Evolutionary conservation across 2,329 filamentous ascomycete species (phyloP).

Genomic region (Fusarium hainanense): DNA sequence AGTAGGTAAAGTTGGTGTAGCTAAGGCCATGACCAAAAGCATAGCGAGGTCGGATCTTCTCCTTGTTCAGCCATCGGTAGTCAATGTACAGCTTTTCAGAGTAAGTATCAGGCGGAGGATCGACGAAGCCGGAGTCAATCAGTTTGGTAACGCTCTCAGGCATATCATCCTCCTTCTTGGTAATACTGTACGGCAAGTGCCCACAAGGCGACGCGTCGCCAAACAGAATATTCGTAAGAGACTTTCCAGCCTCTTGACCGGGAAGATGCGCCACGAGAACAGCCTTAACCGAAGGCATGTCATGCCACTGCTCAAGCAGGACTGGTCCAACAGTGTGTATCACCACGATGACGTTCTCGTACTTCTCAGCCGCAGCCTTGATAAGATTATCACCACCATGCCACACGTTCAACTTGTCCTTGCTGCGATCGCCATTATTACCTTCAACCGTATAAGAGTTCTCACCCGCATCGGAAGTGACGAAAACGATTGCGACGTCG

Average conservation of each 20-base stretch:
- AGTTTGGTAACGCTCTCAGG: constrained; percentile 64
- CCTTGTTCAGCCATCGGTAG: constrained; percentile 88
- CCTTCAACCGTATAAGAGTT: constrained; percentile 71
- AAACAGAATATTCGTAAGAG: constrained; percentile 82
- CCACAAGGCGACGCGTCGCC: constrained; percentile 80
- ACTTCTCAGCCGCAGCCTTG: constrained; percentile 70
- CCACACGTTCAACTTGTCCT: constrained; percentile 67
- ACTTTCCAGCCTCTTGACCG: constrained; percentile 86
- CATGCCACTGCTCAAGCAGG: constrained; percentile 82
- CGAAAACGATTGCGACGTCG: constrained; percentile 88
- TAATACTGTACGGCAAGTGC: constrained; percentile 89
- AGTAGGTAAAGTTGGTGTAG: constrained; percentile 78
- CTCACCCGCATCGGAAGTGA: constrained; percentile 85
- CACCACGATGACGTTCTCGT: constrained; percentile 76
- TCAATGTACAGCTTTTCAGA: constrained; percentile 87
- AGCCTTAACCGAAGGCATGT: constrained; percentile 79
- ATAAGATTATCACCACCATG: constrained; percentile 86
- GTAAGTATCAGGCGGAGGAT: constrained; percentile 85
- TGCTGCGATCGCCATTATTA: constrained; percentile 80
- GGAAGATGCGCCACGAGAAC: constrained; percentile 87
- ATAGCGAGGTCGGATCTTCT: constrained; percentile 78
- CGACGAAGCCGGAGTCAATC: constrained; percentile 61
- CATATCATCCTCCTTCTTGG: constrained; percentile 75
- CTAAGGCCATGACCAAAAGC: constrained; percentile 89
- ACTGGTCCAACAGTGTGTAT: constrained; percentile 88